Evolutionary conservation across 2,329 filamentous ascomycete genomes (phyloP).

Genomic region (Exutisphaerella laricina): DNA sequence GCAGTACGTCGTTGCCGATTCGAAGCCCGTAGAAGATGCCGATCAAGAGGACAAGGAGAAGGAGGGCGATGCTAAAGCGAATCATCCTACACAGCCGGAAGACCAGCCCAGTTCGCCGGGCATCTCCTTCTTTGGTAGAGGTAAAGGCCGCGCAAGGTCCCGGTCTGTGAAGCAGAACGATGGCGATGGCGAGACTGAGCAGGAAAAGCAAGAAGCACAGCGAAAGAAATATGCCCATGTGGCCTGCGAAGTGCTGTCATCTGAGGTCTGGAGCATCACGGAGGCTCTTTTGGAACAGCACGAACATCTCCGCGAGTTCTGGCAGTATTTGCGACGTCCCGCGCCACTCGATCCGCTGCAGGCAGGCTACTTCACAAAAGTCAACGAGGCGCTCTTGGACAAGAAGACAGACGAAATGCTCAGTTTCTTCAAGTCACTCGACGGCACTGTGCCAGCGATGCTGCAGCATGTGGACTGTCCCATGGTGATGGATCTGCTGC

Average conservation of each 20-base stretch:
- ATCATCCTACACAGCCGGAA: slow-evolving; percentile 49
- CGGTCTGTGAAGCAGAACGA: slow-evolving; percentile 38
- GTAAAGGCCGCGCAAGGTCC: slow-evolving; percentile 39
- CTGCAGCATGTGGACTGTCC: slow-evolving; percentile 93
- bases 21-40: slow-evolving; percentile 46
- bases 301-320: slow-evolving; percentile 73
- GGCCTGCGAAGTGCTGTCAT: slow-evolving; percentile 86
- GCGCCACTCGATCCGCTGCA: slow-evolving; percentile 86
- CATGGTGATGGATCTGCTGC: slow-evolving; percentile 93
- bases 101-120: slow-evolving; percentile 40
- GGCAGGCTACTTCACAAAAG: slow-evolving; percentile 96
- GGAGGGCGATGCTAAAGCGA: slow-evolving; percentile 19
- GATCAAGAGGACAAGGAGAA: slow-evolving; percentile 30
- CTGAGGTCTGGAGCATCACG: slow-evolving; percentile 94
- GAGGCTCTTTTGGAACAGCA: slow-evolving; percentile 86
- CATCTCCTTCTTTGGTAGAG: slow-evolving; percentile 44
- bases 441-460: slow-evolving; percentile 76
- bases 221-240: slow-evolving; percentile 92
- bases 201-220: slow-evolving; percentile 80
- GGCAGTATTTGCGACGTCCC: slow-evolving; percentile 80
- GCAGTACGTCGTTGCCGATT: slow-evolving; percentile 83
- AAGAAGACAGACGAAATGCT: slow-evolving; percentile 99
- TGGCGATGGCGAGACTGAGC: slow-evolving; percentile 41
- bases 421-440: slow-evolving; percentile 75
- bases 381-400: slow-evolving; percentile 95